These are phyloP conservation scores for Suhomyces bribrorum DNA, from an alignment of 1,139 yeast genomes.

Conservation along the genomic window DNA sequence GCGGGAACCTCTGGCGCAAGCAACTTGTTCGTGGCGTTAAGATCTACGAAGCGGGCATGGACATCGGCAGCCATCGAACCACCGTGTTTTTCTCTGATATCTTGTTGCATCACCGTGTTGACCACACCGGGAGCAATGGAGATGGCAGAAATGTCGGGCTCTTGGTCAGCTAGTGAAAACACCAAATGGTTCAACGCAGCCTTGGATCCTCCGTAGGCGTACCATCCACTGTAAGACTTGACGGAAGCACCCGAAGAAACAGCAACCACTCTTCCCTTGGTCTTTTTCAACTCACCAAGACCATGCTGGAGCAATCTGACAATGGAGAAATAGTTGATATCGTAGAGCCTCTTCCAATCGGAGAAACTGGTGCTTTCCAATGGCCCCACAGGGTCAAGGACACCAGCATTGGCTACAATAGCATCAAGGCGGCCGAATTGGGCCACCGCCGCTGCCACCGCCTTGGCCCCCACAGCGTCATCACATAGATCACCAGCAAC, in stretches of 20 bases:
- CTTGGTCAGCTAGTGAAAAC: constrained; percentile 65
- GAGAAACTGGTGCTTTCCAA: constrained; percentile 51
- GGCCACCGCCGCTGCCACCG: constrained; percentile 50
- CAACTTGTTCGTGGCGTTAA: constrained; percentile 56
- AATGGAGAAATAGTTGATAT: constrained; percentile 77
- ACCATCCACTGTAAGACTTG: constrained; percentile 70
- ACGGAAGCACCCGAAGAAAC: constrained; percentile 88
- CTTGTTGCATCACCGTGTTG: constrained; percentile 81
- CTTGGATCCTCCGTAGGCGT: constrained; percentile 86
- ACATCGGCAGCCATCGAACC: constrained; percentile 57
- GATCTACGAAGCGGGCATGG: constrained; percentile 57
- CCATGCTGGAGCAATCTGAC: constrained; percentile 60
- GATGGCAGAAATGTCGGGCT: constrained; percentile 56
- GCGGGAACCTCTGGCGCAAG: constrained; percentile 74
- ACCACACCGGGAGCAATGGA: constrained; percentile 94
- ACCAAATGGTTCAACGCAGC: constrained; percentile 85
- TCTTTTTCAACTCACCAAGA: constrained; percentile 57
- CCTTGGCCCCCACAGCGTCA: constrained; percentile 31
- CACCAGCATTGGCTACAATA: constrained; percentile 84
- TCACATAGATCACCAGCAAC: constrained; percentile 72
- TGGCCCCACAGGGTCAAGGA: constrained; percentile 72
- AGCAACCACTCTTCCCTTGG: constrained; percentile 64
- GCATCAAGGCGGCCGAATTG: constrained; percentile 67
- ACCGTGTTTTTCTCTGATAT: constrained; percentile 64
- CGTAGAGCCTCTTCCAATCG: constrained; percentile 67